A percentile compares a stretch with the other conserved stretches of the same genome.
Conservation (phyloP, 768 basidiomycete genomes). For the Kwoniella sp. region DNA sequence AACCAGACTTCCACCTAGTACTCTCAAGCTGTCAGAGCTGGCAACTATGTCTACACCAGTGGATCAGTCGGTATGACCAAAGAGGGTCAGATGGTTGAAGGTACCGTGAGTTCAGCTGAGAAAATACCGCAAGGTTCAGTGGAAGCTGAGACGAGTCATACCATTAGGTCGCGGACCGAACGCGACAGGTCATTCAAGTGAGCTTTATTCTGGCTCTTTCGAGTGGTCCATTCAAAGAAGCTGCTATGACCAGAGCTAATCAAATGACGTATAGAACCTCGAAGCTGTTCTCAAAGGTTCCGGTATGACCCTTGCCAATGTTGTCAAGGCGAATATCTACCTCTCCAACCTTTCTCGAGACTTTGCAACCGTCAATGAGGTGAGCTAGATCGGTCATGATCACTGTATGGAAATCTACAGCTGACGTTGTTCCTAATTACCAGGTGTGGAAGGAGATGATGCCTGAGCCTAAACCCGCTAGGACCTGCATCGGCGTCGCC, state of each 20-base stretch:
- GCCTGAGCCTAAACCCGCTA: slow-evolving; percentile 53
- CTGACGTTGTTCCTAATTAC: neutral
- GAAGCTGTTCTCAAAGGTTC: slow-evolving; percentile 49
- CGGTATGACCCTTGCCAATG: slow-evolving; percentile 45
- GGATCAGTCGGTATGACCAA: slow-evolving; percentile 53
- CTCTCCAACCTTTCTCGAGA: slow-evolving; percentile 49
- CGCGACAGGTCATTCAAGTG: slow-evolving; percentile 43
- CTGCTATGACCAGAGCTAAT: too few relatives aligned
- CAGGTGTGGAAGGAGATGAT: slow-evolving; percentile 45
- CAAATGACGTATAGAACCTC: slow-evolving; percentile 37
- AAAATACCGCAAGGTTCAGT: neutral
- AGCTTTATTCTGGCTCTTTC: neutral
- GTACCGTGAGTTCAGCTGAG: slow-evolving; percentile 33
- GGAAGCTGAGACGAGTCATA: neutral
- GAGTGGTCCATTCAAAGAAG: too few relatives aligned
- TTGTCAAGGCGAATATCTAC: slow-evolving; percentile 54
- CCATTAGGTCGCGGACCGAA: slow-evolving; percentile 44
- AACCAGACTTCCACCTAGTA: slow-evolving; percentile 25
- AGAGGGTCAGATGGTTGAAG: slow-evolving; percentile 51
- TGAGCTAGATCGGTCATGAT: neutral
- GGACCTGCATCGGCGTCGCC: slow-evolving; percentile 52
- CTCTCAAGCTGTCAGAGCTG: slow-evolving; percentile 51
- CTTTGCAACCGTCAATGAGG: slow-evolving; percentile 47
- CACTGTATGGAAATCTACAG: neutral
- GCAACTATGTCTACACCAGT: slow-evolving; percentile 47